phyloP scores from a whole-genome alignment of 768 basidiomycete genomes.

The Inosperma sp. region DNA sequence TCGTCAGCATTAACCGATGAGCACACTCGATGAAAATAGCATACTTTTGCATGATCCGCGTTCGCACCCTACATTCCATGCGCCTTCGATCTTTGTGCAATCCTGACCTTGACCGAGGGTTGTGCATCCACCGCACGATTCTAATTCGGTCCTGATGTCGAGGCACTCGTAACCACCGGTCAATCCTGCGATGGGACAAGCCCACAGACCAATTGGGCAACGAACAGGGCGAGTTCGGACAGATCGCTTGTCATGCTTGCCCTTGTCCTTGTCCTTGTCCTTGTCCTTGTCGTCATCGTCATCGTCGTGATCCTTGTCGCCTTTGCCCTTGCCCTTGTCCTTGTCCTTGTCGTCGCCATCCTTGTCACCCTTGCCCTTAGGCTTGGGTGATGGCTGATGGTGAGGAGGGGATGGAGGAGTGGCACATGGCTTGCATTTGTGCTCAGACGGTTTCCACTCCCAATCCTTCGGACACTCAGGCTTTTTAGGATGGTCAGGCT shows the following conservation, averaged over 20 bases:
- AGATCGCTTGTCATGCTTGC: slow-evolving; percentile 33
- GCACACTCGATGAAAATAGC: slow-evolving; percentile 19
- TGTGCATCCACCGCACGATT: slow-evolving; percentile 74
- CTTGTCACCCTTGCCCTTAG: no score
- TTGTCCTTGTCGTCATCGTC: slow-evolving; percentile 16
- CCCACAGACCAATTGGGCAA: slow-evolving; percentile 52
- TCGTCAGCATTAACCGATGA: background rate
- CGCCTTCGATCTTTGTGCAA: slow-evolving; percentile 62
- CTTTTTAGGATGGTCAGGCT: slow-evolving; percentile 40
- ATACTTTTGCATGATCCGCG: slow-evolving; percentile 48
- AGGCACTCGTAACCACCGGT: slow-evolving; percentile 56
- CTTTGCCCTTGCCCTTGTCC: slow-evolving; percentile 13
- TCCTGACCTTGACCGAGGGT: slow-evolving; percentile 61
- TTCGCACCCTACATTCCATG: slow-evolving; percentile 69
- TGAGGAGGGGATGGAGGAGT: slow-evolving; percentile 29
- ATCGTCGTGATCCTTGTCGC: slow-evolving; percentile 25
- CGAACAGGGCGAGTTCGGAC: slow-evolving; percentile 26
- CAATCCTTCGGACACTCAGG: slow-evolving; percentile 47
- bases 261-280: slow-evolving; percentile 8
- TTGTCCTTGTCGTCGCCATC: slow-evolving; percentile 10
- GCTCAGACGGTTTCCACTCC: slow-evolving; percentile 40
- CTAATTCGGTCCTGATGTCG: slow-evolving; percentile 57
- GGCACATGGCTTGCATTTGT: slow-evolving; percentile 39
- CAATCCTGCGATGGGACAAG: slow-evolving; percentile 49
- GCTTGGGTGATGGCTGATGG: slow-evolving; percentile 37